Conservation (phyloP, 306 rosid genomes). For the Glycine latifolia region DNA sequence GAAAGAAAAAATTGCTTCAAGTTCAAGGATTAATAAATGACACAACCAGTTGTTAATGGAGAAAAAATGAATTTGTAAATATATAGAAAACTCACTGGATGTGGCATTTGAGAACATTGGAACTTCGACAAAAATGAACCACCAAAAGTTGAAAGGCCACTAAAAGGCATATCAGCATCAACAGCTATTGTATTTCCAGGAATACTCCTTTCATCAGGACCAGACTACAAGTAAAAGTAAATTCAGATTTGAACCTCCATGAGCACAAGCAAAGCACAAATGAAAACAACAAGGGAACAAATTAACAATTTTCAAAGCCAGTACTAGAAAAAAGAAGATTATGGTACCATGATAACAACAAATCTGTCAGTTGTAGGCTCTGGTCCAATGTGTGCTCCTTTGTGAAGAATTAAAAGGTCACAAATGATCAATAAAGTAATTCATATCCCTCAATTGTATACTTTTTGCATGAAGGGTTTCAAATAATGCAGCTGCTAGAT, state of each 20-base stretch:
- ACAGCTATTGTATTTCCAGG: slow-evolving; percentile 96
- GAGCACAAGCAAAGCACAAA: slow-evolving; percentile 35
- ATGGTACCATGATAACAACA: slow-evolving; percentile 89
- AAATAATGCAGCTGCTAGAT: slow-evolving; percentile 3
- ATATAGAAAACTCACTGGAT: slow-evolving; percentile 73
- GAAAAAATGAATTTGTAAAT: not conserved
- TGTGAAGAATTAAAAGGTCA: slow-evolving; percentile 33
- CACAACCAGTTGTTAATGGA: no score
- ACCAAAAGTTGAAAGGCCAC: slow-evolving; percentile 82
- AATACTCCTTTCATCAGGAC: slow-evolving; percentile 95
- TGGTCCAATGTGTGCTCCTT: slow-evolving; percentile 98
- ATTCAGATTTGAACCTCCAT: slow-evolving; percentile 34
- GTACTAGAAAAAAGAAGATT: not conserved
- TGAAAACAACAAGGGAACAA: not conserved
- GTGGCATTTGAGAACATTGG: slow-evolving; percentile 96
- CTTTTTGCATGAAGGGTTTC: slow-evolving; percentile 30
- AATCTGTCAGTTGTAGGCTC: slow-evolving; percentile 99
- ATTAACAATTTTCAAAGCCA: not conserved
- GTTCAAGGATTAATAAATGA: not conserved
- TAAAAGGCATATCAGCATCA: slow-evolving; percentile 92
- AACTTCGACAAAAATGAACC: slow-evolving; percentile 92
- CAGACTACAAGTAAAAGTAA: slow-evolving; percentile 65
- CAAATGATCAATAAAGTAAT: slow-evolving; percentile 17
- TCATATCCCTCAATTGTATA: not conserved
- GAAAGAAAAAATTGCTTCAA: slow-evolving; percentile 36